Percentiles rank a stretch among this genome's conserved stretches.
Conservation (phyloP, 2,329 filamentous ascomycete species). For the Neoscytalidium dimidiatum region DNA sequence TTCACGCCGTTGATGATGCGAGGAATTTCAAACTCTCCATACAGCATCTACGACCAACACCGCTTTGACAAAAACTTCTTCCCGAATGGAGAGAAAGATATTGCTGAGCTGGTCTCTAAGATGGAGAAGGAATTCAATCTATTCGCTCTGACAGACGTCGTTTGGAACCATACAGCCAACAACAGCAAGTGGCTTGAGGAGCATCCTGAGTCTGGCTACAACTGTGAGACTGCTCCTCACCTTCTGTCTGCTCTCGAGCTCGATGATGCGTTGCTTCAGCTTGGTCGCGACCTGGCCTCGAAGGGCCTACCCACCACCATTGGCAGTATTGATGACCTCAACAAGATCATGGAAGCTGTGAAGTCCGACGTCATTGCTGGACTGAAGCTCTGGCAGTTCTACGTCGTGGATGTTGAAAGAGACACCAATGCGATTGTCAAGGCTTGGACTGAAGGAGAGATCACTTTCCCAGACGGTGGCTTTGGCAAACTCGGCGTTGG, state of each 20-base stretch:
- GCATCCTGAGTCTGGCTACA: conserved; percentile 95
- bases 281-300: conserved; percentile 61
- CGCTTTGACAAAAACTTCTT: conserved; percentile 82
- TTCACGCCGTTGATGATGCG: conserved; percentile 92
- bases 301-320: conserved; percentile 77
- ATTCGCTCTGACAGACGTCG: conserved; percentile 89
- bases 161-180: conserved; percentile 96
- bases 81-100: conserved; percentile 79
- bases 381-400: conserved; percentile 90
- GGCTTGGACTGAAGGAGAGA: conserved; percentile 67
- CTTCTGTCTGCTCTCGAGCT: conserved; percentile 69
- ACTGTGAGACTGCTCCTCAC: conserved; percentile 82
- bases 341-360: conserved; percentile 79
- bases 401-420: conserved; percentile 76
- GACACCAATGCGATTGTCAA: conserved; percentile 69
- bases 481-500: conserved; percentile 51
- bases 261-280: conserved; percentile 71
- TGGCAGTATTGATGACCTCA: conserved; percentile 69
- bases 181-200: conserved; percentile 93
- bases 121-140: conserved; percentile 85
- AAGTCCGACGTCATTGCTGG: conserved; percentile 77
- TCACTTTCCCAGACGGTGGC: conserved; percentile 56
- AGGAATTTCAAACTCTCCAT: conserved; percentile 91
- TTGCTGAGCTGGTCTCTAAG: conserved; percentile 72
- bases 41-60: conserved; percentile 93